phyloP scores from a whole-genome alignment of 371 early-diverging fungal species.

The Chytridiales sp. region DNA sequence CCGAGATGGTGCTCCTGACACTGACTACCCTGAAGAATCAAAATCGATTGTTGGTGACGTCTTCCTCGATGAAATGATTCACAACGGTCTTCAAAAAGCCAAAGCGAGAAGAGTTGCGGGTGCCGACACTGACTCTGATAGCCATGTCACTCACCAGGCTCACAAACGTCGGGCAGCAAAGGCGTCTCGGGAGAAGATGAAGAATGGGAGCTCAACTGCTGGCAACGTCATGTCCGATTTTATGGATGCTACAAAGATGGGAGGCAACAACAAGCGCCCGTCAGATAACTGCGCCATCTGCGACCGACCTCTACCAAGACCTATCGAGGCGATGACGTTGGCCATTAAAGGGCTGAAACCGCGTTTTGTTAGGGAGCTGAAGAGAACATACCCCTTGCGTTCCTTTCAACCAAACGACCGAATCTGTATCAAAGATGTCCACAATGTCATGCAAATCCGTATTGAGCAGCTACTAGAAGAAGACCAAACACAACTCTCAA shows the following conservation, averaged over 20 bases:
- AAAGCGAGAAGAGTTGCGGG: not conserved
- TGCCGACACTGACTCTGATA: not conserved
- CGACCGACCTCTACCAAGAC: slow-evolving; percentile 18
- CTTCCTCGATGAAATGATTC: too few species aligned
- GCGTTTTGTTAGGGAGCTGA: slow-evolving; percentile 31
- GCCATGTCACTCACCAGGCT: not conserved
- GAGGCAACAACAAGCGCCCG: slow-evolving; percentile 1
- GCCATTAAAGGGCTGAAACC: slow-evolving; percentile 28
- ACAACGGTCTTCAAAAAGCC: too few species aligned
- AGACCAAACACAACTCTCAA: slow-evolving; percentile 31
- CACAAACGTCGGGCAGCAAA: slow-evolving; percentile 1
- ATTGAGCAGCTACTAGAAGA: slow-evolving; percentile 36
- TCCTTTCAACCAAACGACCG: slow-evolving; percentile 6
- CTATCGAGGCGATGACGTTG: slow-evolving; percentile 24
- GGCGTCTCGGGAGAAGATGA: not conserved
- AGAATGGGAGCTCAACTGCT: not conserved
- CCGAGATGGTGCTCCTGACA: too few species aligned
- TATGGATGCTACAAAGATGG: not conserved
- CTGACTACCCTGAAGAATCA: too few species aligned
- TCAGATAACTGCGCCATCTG: slow-evolving; percentile 22
- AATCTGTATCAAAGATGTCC: slow-evolving; percentile 33
- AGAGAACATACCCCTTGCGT: slow-evolving; percentile 15
- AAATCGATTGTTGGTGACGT: too few species aligned
- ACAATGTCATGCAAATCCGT: slow-evolving; percentile 28
- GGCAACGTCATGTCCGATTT: too few species aligned